Evolutionary conservation across 139 green algal genomes (phyloP), one percentile per base, ranked within the genome.

Genomic region (Micractinium conductrix): DNA sequence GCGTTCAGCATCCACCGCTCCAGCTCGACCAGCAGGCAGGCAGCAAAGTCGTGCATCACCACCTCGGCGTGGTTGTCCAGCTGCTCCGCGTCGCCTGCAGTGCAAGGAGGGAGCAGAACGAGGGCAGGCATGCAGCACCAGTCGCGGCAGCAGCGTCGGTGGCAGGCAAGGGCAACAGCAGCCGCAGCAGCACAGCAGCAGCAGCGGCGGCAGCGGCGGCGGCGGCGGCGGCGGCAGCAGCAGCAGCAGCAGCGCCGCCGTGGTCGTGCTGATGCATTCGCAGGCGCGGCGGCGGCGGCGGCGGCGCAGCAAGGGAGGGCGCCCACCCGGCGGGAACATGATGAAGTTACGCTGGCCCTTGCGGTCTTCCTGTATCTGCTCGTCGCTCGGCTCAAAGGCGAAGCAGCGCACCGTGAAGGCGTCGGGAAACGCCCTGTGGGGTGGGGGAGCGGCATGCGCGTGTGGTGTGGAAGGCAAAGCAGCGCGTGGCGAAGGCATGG

Each of bases 1-100:
- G 91, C 91, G n/a, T 88, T 94, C 62, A 97, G 86, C 88, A 97
- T 90, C 87, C 87, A 92, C 28, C 88, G 86, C 88, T 98, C 94
- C 76, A 98, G 88, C 82, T 92, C 93, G 84, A 86, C 88, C 48
- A 98, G 91, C 80, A 98, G 65, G 53, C 85, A 89, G 28, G 94
- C 94, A 10, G 93, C 95, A 90, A 96, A 92, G 81, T 96, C 94
- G 42, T 91, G 88, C 94, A 98, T 98, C 72, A 96, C 93, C 48
- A 96, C 91, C 78, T 94, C 90, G 43, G 95, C 81, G 75, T 97
- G 91, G 81, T 93, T 87, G 48, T 91, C 79, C 48, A 95, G 63
- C 78, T 91, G 79, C 68, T 89, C 55, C 33, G 28, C 44, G 53
- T 94, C 86, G 50, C 85, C 88, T 90, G 79, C 21, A 33, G 5